These are phyloP conservation scores for Keithomyces neogunnii DNA, from an alignment of 2,329 filamentous ascomycete genomes.

Conservation along the genomic window DNA sequence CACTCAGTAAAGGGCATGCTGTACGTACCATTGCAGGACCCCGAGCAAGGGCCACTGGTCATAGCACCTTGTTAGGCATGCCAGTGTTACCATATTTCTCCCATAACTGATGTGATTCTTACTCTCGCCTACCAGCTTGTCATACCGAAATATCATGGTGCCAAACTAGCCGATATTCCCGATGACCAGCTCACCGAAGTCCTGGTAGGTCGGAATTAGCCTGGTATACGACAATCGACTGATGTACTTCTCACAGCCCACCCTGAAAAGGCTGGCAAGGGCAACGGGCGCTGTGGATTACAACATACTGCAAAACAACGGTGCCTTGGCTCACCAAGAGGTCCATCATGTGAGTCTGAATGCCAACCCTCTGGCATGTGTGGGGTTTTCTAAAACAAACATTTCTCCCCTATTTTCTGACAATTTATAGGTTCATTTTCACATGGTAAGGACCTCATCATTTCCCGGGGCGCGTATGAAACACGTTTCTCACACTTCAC, in stretches of 20 bases:
- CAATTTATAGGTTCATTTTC: slow-evolving; percentile 70
- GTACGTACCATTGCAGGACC: slow-evolving; percentile 41
- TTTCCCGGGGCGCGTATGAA: background rate
- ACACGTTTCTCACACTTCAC: background rate
- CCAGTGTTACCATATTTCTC: background rate
- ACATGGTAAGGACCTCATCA: slow-evolving; percentile 55
- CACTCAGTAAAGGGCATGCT: slow-evolving; percentile 79
- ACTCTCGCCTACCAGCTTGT: slow-evolving; percentile 56
- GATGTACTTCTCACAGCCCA: slow-evolving; percentile 18
- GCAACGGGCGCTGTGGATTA: slow-evolving; percentile 73
- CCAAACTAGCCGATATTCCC: slow-evolving; percentile 84
- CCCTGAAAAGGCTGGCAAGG: slow-evolving; percentile 72
- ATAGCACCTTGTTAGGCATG: background rate
- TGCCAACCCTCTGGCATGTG: background rate
- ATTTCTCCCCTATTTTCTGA: background rate
- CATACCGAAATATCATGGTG: slow-evolving; percentile 91
- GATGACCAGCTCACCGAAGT: slow-evolving; percentile 80
- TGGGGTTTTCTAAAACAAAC: slow-evolving; percentile 3
- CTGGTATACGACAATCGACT: background rate
- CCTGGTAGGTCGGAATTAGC: slow-evolving; percentile 45
- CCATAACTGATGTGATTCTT: background rate
- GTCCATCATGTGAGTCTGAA: slow-evolving; percentile 69
- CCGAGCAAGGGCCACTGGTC: background rate
- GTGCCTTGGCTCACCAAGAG: slow-evolving; percentile 79
- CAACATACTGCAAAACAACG: slow-evolving; percentile 97